A percentile compares a stretch with the other conserved stretches of the same genome.
These are phyloP conservation scores for Gleditsia sinensis DNA, from an alignment of 306 rosid species.

Conservation along the genomic window DNA sequence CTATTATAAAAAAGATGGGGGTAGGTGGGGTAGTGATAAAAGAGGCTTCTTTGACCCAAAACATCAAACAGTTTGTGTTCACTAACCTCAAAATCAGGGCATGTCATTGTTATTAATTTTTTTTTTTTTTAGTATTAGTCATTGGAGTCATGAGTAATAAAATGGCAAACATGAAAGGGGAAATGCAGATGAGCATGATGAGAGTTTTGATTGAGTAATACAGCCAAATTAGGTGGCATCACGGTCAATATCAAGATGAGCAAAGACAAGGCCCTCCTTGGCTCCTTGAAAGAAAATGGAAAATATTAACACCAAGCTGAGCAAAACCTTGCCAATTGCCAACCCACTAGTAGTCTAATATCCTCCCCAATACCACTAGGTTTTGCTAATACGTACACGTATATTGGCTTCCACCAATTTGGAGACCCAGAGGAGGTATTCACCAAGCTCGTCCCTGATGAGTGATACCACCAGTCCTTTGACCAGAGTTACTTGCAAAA, in stretches of 20 bases:
- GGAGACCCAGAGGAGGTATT: not conserved
- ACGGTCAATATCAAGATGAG: slow-evolving; percentile 16
- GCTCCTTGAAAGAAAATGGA: not conserved
- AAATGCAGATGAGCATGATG: slow-evolving; percentile 22
- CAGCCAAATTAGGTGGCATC: slow-evolving; percentile 15
- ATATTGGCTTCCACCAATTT: not conserved
- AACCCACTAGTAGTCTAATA: not conserved
- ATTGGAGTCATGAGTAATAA: slow-evolving; percentile 26
- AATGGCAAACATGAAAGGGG: slow-evolving; percentile 14
- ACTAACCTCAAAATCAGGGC: not conserved
- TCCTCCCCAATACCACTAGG: not conserved
- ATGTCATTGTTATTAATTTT: no score
- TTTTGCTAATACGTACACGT: not conserved
- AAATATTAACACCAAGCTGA: not conserved
- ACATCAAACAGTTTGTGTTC: not conserved
- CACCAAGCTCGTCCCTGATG: slow-evolving; percentile 5
- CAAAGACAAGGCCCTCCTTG: not conserved
- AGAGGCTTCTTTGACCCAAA: slow-evolving; percentile 3
- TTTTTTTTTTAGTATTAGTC: slow-evolving; percentile 10
- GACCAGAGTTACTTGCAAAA: no score
- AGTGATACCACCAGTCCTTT: no score
- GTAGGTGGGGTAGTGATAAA: not conserved
- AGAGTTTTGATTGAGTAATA: slow-evolving; percentile 16
- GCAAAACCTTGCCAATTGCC: not conserved
- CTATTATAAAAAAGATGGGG: not conserved